phyloP scores from a whole-genome alignment of 202 grass and related monocot genomes.

The Setaria italica region DNA sequence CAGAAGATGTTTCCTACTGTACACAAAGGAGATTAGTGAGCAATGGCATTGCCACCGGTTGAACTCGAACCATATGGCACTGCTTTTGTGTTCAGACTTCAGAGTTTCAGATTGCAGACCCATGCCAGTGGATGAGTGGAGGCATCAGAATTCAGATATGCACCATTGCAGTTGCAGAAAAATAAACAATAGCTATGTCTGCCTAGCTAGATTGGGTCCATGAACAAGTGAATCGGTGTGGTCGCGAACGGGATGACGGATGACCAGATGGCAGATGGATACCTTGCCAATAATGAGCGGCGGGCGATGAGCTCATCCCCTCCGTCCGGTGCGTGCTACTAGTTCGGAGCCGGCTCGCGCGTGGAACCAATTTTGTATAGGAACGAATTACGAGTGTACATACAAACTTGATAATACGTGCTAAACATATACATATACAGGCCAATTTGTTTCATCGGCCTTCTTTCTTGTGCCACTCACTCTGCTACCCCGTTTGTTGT shows the following conservation, averaged over 20 bases:
- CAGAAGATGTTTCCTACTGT: neutral
- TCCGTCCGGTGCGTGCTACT: no score
- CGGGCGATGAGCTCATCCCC: no score
- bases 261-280: neutral
- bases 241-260: neutral
- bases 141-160: neutral
- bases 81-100: neutral
- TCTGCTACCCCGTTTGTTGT: neutral
- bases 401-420: neutral
- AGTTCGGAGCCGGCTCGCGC: no score
- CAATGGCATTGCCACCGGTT: neutral
- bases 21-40: neutral
- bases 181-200: neutral
- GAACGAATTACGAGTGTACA: neutral
- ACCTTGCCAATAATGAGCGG: neutral
- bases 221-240: neutral
- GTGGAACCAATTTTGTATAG: neutral
- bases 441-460: neutral
- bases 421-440: slow-evolving; percentile 13
- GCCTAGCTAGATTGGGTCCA: neutral
- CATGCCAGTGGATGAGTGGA: neutral
- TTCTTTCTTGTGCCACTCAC: slow-evolving; percentile 1
- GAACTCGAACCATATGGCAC: neutral
- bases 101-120: neutral
- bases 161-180: neutral